Base-by-base conservation (phyloP, 495 filamentous ascomycete genomes). In the Lentithecium fluviatile region DNA sequence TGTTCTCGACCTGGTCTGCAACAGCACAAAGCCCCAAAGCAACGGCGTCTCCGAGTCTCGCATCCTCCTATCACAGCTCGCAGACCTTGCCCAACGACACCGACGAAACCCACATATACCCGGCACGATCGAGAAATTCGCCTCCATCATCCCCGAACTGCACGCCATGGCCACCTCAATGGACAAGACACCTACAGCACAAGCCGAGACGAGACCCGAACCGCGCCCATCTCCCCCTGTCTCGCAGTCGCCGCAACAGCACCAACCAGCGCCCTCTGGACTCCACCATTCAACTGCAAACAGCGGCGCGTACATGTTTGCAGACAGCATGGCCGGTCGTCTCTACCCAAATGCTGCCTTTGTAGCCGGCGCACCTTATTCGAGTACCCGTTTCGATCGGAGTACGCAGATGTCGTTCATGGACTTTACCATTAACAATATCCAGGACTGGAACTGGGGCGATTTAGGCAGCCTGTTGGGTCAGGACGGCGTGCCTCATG, bases 1-100 rank as follows among this genome's bases (percentile, higher is more conserved):
- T 2, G 60, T 69, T 8, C 68, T 72, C 1, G 63, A 65, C 40
- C 56, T 71, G 10, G 54, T 66, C 25, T 66, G 62, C 52, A 24
- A 17, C 24, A 45, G 26, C 4, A 53, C 15, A 11, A 52, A 61
- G 38, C n/a, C 15, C 8, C 24, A 24, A 20, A 32, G 15, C 21
- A 40, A 20, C 12, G 32, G 34, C 2, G 13, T 46, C 24, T 43
- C 53, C 29, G 62, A 61, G 8, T 56, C 56, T 15, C 50, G 45
- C 21, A 57, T 56, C 25, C 24, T 66, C 6, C 46, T 66, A 2
- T 60, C 56, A 15, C 56, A 57, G 36, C 51, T 60, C 19, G 62
- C 62, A 25, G 62, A 66, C 12, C 52, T 66, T 0, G 57, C 56
- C 1, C 48, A 34, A 11, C 36, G 43, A 11, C 51, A 61, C 46